Evolutionary conservation across 2,329 filamentous ascomycete genomes (phyloP), one percentile per base, ranked within the genome.

Genomic region (Rugonectria rugulosa): DNA sequence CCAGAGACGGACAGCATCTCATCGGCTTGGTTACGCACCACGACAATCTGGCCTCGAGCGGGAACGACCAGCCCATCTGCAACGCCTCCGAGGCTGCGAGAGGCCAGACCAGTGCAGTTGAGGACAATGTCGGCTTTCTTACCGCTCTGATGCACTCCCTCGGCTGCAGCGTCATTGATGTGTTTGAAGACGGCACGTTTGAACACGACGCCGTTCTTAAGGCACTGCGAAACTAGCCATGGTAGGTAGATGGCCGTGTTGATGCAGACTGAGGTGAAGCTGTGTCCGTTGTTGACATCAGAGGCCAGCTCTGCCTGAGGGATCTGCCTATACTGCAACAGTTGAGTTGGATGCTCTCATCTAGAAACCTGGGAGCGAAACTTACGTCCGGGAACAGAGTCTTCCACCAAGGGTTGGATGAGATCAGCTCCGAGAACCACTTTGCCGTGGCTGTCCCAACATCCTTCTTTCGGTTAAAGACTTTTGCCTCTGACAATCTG

Each of bases 241-340:
- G 90, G 86, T 3, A 97, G 84, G 75, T 97, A 97, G 51, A 97
- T 75, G 26, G 89, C 85, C 0, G 90, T 90, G 75, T 98, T 97
- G 72, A 97, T 93, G 76, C 92, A 97, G 29, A 96, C 87, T 1
- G 90, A 94, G 7, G 85, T 91, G 72, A 95, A 96, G 41, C 27
- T 36, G 9, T 50, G 53, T 5, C 46, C 53, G 6, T 44, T 56
- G 24, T 56, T 47, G 4, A 50, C 46, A 15, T 21, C 53, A 2
- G 26, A n/a, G 20, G 37, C 27, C 21, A 55, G 46, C 20, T 55
- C 53, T 8, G 34, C 20, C 45, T 40, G 24, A 5, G 53, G 46
- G 21, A 56, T 40, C 32, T 50, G 26, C 24, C 20, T 44, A 17
- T 51, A 51, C 53, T 56, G 19, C 15, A 6, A 12, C 19, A 12